phyloP scores from a whole-genome alignment of 495 filamentous ascomycete species.

The Aspergillus kassunensis region DNA sequence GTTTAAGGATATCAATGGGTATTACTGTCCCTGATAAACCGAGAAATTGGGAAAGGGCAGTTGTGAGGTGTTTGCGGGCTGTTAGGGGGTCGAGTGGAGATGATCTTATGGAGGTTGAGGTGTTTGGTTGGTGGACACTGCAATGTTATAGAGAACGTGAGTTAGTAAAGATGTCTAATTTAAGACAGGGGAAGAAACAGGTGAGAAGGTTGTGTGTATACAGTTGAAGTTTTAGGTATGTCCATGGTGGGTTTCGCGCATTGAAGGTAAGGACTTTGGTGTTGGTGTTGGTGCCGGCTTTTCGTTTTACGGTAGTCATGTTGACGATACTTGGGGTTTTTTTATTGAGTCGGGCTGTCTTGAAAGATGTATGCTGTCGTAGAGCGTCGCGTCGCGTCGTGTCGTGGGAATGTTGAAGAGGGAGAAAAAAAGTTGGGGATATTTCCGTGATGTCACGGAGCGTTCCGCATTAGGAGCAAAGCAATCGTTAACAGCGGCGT shows the following conservation, averaged over 20 bases:
- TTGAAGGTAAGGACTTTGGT: conserved; percentile 33
- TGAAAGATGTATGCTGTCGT: background rate
- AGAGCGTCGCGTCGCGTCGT: background rate
- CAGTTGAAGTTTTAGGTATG: conserved; percentile 47
- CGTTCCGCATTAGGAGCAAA: background rate
- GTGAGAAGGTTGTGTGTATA: conserved; percentile 20
- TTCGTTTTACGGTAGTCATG: conserved; percentile 26
- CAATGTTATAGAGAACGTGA: background rate
- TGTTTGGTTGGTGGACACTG: conserved; percentile 34
- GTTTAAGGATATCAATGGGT: conserved; percentile 72
- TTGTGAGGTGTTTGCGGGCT: conserved; percentile 64
- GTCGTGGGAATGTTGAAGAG: background rate
- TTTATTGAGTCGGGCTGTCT: too few species aligned
- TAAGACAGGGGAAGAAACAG: too few species aligned
- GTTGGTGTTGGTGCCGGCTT: conserved; percentile 23
- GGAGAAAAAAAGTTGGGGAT: conserved; percentile 14
- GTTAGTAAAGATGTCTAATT: background rate
- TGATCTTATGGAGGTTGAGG: conserved; percentile 15
- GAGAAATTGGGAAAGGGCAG: conserved; percentile 75
- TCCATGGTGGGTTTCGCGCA: conserved; percentile 48
- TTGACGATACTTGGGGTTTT: too few species aligned
- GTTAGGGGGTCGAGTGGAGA: conserved; percentile 67
- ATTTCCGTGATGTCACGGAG: conserved; percentile 20
- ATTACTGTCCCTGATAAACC: conserved; percentile 74
- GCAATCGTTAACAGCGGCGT: background rate